Evolutionary conservation across 2,329 filamentous ascomycete species (phyloP), one percentile per base, ranked within the genome.

Genomic region (Fusarium goolgardi): DNA sequence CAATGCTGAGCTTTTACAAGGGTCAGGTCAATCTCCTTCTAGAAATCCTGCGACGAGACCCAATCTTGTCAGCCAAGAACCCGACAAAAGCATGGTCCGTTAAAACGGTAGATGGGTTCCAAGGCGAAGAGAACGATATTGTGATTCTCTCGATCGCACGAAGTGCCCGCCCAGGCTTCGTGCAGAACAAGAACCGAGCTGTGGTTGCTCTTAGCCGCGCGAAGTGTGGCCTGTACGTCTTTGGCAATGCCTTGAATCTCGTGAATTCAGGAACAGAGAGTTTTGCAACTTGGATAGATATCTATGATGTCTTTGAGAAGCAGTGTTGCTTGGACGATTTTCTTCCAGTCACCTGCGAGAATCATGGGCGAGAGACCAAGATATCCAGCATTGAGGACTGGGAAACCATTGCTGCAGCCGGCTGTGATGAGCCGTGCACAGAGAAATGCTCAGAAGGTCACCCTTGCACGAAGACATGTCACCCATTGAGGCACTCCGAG

Each of bases 121-220:
- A 97, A 76, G 94, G 94, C 15, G 93, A 97, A 72, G 93, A 97
- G 75, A 97, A 97, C 65, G 91, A 94, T 25, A 83, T 97, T 11
- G 84, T 97, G 12, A 76, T 97, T 3, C 81, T 97, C 0, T 97
- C 94, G 0, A 81, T 97, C 0, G 93, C 96, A 5, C 86, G 94
- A 43, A 94, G 90, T 67, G 91, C 90, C 35, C 72, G 71, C 1
- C 89, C 94, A 31, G 94, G 94, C 0, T 97, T 97, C 70, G 81
- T 97, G 3, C 82, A 85, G 2, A 88, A 91, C 58, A 77, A 80
- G 64, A 88, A 88, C 63, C 83, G 87, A 20, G 82, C 83, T 0
- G 85, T 88, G 3, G 87, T 90, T 12, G 84, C 87, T 2, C 80
- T 87, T 46, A 89, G 86, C 61, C 88, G 94, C 55, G 94, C 94